phyloP scores from a whole-genome alignment of 2,329 filamentous ascomycete genomes.

The Chalaropsis thielavioides region DNA sequence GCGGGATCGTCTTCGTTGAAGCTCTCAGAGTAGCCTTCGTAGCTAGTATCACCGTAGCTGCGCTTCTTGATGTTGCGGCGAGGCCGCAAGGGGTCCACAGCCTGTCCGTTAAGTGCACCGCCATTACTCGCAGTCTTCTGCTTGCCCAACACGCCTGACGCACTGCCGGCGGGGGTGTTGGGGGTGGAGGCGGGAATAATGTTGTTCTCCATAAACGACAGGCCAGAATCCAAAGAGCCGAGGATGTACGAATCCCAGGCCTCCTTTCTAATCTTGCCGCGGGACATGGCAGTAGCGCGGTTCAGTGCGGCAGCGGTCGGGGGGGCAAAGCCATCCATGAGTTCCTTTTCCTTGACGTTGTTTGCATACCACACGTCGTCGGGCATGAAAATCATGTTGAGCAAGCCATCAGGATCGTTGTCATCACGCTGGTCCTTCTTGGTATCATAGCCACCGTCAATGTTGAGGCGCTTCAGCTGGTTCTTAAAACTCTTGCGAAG shows the following conservation, averaged over 20 bases:
- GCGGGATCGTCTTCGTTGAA: conserved; percentile 53
- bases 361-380: conserved; percentile 44
- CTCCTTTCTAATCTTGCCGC: conserved; percentile 27
- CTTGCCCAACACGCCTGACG: neutral
- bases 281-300: conserved; percentile 43
- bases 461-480: conserved; percentile 48
- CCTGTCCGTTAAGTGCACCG: conserved; percentile 6
- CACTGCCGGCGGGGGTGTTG: conserved; percentile 12
- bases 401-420: conserved; percentile 37
- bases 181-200: conserved; percentile 9
- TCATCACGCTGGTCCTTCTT: conserved; percentile 43
- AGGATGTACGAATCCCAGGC: conserved; percentile 19
- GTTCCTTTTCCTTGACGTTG: conserved; percentile 39
- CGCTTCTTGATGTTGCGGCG: conserved; percentile 58
- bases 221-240: conserved; percentile 13
- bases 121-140: neutral
- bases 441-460: conserved; percentile 46
- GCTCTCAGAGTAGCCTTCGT: conserved; percentile 59
- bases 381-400: conserved; percentile 36
- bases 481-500: conserved; percentile 55
- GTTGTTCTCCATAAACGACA: conserved; percentile 6
- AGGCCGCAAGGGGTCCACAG: conserved; percentile 37
- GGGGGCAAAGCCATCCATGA: conserved; percentile 38
- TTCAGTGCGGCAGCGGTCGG: conserved; percentile 31
- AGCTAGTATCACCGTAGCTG: conserved; percentile 60